Conservation (phyloP, 2,329 filamentous ascomycete genomes). For the Nigrograna mackinnonii region DNA sequence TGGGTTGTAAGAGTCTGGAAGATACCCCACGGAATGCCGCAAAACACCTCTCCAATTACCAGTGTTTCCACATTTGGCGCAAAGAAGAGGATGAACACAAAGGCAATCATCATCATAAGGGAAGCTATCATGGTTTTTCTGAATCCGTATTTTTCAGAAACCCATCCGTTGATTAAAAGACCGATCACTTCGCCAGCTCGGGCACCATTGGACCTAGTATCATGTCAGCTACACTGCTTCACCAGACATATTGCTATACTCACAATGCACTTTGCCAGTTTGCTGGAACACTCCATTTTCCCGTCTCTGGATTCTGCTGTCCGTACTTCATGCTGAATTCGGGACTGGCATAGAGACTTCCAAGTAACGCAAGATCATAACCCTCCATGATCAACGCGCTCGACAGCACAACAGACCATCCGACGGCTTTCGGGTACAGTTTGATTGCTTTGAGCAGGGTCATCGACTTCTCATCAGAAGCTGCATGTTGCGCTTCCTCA, state of each 20-base stretch:
- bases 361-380: conserved; percentile 78
- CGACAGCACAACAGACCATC: conserved; percentile 81
- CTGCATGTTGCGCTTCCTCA: conserved; percentile 40
- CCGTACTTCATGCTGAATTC: conserved; percentile 50
- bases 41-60: conserved; percentile 48
- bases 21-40: conserved; percentile 49
- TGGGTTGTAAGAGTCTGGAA: conserved; percentile 51
- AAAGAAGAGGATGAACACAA: conserved; percentile 51
- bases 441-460: conserved; percentile 72
- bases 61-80: conserved; percentile 45
- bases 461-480: conserved; percentile 51
- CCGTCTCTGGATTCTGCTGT: conserved; percentile 32
- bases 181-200: conserved; percentile 48
- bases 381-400: conserved; percentile 89
- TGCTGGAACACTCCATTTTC: conserved; percentile 43
- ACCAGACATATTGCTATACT: conserved; percentile 2
- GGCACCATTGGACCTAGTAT: conserved; percentile 43
- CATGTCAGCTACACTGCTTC: neutral
- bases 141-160: conserved; percentile 49
- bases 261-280: conserved; percentile 49
- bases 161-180: conserved; percentile 48
- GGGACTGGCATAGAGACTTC: conserved; percentile 67
- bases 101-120: conserved; percentile 42
- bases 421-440: conserved; percentile 83
- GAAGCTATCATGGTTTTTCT: conserved; percentile 47